A percentile compares a stretch with the other conserved stretches of the same genome.
phyloP scores from a whole-genome alignment of 225 moss, liverwort and hornwort species.

The Pseudisothecium myosuroides region DNA sequence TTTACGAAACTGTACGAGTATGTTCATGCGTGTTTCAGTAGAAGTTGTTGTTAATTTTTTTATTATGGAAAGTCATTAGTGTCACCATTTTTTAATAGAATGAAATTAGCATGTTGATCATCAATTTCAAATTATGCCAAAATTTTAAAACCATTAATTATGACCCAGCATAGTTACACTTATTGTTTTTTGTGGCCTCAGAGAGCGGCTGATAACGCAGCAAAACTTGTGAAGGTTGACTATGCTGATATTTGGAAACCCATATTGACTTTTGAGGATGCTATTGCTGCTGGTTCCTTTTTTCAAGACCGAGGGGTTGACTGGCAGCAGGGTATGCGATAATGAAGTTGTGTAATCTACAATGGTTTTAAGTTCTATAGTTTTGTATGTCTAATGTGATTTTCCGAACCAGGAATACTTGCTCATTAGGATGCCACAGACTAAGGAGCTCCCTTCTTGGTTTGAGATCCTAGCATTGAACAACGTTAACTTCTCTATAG shows the following conservation, averaged over 20 bases:
- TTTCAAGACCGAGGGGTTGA: conserved; percentile 35
- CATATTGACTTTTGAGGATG: conserved; percentile 71
- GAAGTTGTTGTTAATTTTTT: neutral
- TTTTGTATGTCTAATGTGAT: neutral
- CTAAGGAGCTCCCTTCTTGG: neutral
- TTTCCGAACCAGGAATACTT: neutral
- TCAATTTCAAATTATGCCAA: neutral
- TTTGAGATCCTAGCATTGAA: neutral
- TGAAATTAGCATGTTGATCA: neutral
- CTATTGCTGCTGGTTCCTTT: conserved; percentile 53
- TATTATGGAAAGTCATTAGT: neutral
- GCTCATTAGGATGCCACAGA: neutral
- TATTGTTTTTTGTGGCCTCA: neutral
- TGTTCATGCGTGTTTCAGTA: neutral
- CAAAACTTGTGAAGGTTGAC: conserved; percentile 55
- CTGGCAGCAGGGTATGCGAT: conserved; percentile 12
- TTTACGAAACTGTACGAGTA: neutral
- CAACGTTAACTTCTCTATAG: neutral
- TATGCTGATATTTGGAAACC: conserved; percentile 51
- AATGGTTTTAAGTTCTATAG: neutral
- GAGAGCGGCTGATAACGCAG: conserved; percentile 64
- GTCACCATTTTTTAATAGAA: neutral
- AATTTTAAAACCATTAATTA: neutral
- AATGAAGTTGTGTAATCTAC: neutral
- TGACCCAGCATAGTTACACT: neutral